Conservation (phyloP, 2,329 filamentous ascomycete species). For the Mycosphaerella sp. region DNA sequence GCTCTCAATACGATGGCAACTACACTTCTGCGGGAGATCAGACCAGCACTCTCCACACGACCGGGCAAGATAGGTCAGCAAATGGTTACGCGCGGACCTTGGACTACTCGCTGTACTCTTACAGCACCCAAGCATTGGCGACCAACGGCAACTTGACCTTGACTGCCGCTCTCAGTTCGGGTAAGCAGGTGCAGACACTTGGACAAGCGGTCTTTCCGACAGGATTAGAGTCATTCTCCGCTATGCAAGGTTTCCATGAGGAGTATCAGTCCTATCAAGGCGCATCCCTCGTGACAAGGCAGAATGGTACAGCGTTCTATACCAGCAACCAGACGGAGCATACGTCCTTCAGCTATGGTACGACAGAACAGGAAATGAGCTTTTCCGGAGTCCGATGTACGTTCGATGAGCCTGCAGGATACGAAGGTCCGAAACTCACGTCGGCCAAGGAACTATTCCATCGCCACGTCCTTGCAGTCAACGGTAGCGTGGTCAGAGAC, state of each 20-base stretch:
- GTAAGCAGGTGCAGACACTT: constrained; percentile 43
- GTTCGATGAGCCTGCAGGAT: background rate
- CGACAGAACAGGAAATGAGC: constrained; percentile 50
- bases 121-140: constrained; percentile 43
- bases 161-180: constrained; percentile 44
- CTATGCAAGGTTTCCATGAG: background rate
- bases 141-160: constrained; percentile 41
- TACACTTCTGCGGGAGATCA: constrained; percentile 53
- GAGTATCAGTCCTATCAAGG: constrained; percentile 31
- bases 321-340: constrained; percentile 43
- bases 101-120: constrained; percentile 56
- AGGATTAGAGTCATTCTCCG: constrained; percentile 53
- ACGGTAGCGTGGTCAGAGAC: constrained; percentile 49
- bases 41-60: constrained; percentile 46
- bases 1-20: constrained; percentile 50
- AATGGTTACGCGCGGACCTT: constrained; percentile 42
- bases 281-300: constrained; percentile 45
- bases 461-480: constrained; percentile 51
- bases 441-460: constrained; percentile 47
- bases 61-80: constrained; percentile 42
- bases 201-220: constrained; percentile 52
- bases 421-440: constrained; percentile 15
- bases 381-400: constrained; percentile 44
- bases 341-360: constrained; percentile 48
- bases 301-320: constrained; percentile 55